Evolutionary conservation across 116 monocot genomes (phyloP).

Genomic region (Posidonia oceanica): DNA sequence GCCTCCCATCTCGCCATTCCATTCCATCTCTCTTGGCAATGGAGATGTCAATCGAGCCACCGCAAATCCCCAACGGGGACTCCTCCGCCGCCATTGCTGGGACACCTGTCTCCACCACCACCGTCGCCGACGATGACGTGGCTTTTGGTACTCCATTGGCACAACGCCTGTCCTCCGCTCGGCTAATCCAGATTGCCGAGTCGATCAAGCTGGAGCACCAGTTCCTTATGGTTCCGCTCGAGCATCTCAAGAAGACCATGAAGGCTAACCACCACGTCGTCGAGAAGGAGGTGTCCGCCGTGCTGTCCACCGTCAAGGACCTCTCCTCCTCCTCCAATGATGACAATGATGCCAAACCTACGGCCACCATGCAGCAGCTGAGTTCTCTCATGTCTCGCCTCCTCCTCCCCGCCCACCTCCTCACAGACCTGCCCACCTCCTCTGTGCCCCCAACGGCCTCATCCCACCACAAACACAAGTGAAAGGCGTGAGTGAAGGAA

Average conservation of each 20-base stretch:
- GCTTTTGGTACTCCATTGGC: not conserved
- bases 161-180: slow-evolving; percentile 5
- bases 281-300: slow-evolving; percentile 82
- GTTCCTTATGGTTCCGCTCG: slow-evolving; percentile 75
- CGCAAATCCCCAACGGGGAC: slow-evolving; percentile 12
- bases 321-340: not conserved
- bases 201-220: slow-evolving; percentile 85
- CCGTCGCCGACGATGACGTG: not conserved
- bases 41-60: slow-evolving; percentile 14
- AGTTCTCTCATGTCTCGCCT: slow-evolving; percentile 84
- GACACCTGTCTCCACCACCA: not conserved
- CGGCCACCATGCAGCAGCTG: slow-evolving; percentile 48
- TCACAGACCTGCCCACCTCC: no score
- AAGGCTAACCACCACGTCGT: slow-evolving; percentile 50
- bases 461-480: no score
- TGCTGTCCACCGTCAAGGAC: slow-evolving; percentile 42
- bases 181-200: slow-evolving; percentile 42
- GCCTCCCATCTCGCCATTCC: no score
- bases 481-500: no score
- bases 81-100: not conserved
- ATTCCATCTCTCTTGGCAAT: not conserved
- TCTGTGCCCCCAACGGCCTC: no score
- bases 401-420: no score
- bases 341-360: not conserved
- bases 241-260: slow-evolving; percentile 76